A percentile compares a stretch with the other conserved stretches of the same genome.
Evolutionary conservation across 148 eudicot genomes (phyloP).

Genomic region (Hydrangea macrophylla): DNA sequence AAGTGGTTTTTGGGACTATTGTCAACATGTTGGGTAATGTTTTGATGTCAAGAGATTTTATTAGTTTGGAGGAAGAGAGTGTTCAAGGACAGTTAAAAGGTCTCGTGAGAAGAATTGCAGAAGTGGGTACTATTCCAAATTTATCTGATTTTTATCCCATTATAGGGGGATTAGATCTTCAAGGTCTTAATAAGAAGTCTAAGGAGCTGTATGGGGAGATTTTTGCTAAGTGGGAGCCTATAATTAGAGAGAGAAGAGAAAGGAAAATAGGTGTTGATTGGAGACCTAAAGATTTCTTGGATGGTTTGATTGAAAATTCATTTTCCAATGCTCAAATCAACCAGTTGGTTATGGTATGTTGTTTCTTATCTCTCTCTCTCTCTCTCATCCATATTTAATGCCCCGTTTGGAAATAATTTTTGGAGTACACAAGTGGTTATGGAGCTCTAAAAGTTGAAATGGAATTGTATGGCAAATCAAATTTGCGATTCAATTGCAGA

Average conservation of each 20-base stretch:
- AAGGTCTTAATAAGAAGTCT: neutral
- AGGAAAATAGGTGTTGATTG: too few relatives aligned
- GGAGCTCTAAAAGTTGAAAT: too few relatives aligned
- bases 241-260: neutral
- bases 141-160: neutral
- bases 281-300: neutral
- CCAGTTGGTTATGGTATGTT: neutral
- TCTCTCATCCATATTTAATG: too few relatives aligned
- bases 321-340: neutral
- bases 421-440: too few relatives aligned
- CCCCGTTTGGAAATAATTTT: too few relatives aligned
- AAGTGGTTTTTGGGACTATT: neutral
- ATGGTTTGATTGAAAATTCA: neutral
- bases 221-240: neutral
- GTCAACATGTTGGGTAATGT: neutral
- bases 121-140: neutral
- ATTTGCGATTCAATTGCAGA: too few relatives aligned
- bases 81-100: neutral
- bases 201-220: neutral
- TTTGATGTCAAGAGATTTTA: neutral
- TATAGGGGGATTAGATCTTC: neutral
- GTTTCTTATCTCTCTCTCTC: too few relatives aligned
- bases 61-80: neutral
- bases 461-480: too few relatives aligned
- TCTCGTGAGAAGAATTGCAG: neutral